Evolutionary conservation across 2,329 filamentous ascomycete genomes (phyloP).

Genomic region (Penicillium hordei): DNA sequence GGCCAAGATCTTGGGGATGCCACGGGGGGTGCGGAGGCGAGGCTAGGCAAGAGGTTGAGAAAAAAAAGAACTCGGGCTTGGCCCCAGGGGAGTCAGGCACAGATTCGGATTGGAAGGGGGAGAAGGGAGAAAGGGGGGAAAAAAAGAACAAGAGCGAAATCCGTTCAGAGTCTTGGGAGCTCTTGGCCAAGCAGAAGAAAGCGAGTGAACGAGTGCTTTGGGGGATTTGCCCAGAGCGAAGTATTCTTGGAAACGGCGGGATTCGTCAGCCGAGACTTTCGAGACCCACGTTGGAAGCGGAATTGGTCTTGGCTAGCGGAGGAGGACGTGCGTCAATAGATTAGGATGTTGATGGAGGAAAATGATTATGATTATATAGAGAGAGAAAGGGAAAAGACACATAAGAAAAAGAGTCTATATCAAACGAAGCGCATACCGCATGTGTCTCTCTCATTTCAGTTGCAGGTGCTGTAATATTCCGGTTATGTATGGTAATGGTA

Average conservation of each 20-base stretch:
- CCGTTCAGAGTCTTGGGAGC: constrained; percentile 15
- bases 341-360: neutral
- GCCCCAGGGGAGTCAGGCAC: neutral
- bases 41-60: neutral
- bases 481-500: constrained; percentile 2
- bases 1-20: constrained; percentile 9
- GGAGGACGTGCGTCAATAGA: neutral
- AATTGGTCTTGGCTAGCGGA: constrained; percentile 26
- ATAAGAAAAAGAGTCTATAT: neutral
- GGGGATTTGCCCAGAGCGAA: constrained; percentile 21
- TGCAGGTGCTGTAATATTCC: constrained; percentile 2
- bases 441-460: neutral
- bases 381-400: neutral
- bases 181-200: constrained; percentile 22
- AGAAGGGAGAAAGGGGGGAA: constrained; percentile 7
- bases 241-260: constrained; percentile 21
- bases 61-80: constrained; percentile 3
- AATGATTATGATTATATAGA: neutral
- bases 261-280: constrained; percentile 29
- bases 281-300: constrained; percentile 25
- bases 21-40: constrained; percentile 2
- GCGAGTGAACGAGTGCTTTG: constrained; percentile 13
- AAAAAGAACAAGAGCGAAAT: constrained; percentile 8
- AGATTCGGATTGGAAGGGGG: neutral
- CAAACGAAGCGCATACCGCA: neutral